Conservation (phyloP, 345 rosid genomes). For the Odontarrhena argentea region DNA sequence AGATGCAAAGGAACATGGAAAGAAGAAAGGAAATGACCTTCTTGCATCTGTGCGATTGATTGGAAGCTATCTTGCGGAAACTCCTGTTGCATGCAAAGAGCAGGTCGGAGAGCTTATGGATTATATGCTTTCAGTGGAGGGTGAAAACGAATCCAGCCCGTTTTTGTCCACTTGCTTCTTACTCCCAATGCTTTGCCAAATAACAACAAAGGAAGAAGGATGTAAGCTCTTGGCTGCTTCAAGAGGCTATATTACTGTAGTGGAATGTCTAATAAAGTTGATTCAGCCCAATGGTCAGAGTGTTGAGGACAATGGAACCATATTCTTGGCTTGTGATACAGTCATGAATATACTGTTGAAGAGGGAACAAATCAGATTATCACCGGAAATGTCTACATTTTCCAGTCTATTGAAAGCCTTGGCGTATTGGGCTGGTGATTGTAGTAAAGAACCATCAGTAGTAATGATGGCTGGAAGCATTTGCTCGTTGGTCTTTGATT, state of each 20-base stretch:
- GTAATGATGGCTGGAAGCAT: conserved; percentile 82
- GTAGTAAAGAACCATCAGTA: conserved; percentile 49
- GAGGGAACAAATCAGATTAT: conserved; percentile 56
- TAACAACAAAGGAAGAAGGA: conserved; percentile 72
- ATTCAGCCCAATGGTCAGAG: conserved; percentile 42
- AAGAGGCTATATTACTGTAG: conserved; percentile 65
- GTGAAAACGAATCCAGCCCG: conserved; percentile 88
- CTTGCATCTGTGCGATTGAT: conserved; percentile 85
- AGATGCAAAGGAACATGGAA: conserved; percentile 93
- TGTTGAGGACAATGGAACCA: conserved; percentile 50
- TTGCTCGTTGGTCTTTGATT: conserved; percentile 65
- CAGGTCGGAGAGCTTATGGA: conserved; percentile 66
- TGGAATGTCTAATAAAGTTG: conserved; percentile 67
- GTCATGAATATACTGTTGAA: conserved; percentile 50
- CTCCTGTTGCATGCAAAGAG: conserved; percentile 76
- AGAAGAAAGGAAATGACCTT: conserved; percentile 79
- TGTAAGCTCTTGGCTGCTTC: conserved; percentile 59
- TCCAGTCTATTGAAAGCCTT: conserved; percentile 62
- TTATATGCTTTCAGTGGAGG: conserved; percentile 81
- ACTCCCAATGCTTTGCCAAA: conserved; percentile 90
- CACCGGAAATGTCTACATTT: conserved; percentile 47
- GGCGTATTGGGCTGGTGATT: conserved; percentile 69
- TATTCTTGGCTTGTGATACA: conserved; percentile 51
- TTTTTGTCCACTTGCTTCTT: conserved; percentile 71
- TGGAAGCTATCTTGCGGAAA: conserved; percentile 94